Base-by-base conservation (phyloP, 1,284 basidiomycete genomes). In the Moniliella sp. region DNA sequence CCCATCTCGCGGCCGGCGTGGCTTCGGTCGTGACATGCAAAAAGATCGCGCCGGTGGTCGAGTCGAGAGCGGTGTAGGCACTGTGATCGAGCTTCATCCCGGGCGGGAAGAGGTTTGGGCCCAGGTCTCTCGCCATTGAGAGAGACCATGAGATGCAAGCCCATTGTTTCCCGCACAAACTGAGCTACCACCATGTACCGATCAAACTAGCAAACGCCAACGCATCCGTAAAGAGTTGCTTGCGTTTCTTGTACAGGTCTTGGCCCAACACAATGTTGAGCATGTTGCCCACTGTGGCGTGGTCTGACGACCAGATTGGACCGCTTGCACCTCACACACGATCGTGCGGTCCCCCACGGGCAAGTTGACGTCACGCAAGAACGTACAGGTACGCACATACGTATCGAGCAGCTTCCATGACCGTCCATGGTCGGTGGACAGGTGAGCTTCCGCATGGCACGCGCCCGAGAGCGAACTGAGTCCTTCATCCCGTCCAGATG, bases 1-100 rank as follows among this genome's bases (percentile, higher is more conserved):
- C 88, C 75, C 78, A 94, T 57, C 71, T 79, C 4, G 74, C 76
- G 11, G 66, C 69, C 0, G 70, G 68, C 10, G 69, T 66, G 34
- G 77, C 70, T 19, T 79, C 80, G 63, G 80, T 88, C 0, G 91
- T 94, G 64, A 91, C 79, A 50, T 91, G 86, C 14, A 97, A 62
- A 70, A 97, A 97, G 39, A 97, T 73, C 0, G 86, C 72, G 38
- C 78, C 73, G 0, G 91, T 97, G 48, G 71, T 78, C 4, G 84
- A 93, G 61, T 97, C 91, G 2, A 97, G 69, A 29, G 97, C 73
- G 2, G 84, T 93, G 62, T 86, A 91, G 0, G 82, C 81, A 73
- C 80, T 43, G 32, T 88, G 78, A 32, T 81, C 76, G 2, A 86
- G 76, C 33, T 74, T 70, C 74, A 93, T 76, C 26, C 69, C 73